phyloP scores from a whole-genome alignment of 805 yeast species.

The Limtongia smithiae region DNA sequence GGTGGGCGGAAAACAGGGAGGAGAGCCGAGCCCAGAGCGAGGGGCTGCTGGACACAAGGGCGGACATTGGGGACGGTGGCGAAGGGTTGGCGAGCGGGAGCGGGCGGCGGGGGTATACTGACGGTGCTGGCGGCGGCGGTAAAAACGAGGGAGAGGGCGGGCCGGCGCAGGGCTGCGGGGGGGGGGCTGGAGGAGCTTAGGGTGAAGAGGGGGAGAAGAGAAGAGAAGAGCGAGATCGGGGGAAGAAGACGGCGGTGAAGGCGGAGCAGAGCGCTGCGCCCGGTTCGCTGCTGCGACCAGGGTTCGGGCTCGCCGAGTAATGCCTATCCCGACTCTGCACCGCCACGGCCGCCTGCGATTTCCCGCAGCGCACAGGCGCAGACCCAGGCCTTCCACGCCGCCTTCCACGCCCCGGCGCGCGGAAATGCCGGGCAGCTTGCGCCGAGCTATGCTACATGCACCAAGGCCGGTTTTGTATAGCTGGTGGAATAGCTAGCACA shows the following conservation, averaged over 20 bases:
- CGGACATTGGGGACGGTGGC: conserved; percentile 2
- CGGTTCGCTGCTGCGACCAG: too few relatives aligned
- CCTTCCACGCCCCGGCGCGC: too few relatives aligned
- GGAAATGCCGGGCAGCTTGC: too few relatives aligned
- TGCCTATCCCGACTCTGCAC: too few relatives aligned
- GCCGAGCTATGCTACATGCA: too few relatives aligned
- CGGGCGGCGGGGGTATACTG: conserved; percentile 2
- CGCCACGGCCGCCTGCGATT: too few relatives aligned
- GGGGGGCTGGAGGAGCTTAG: neutral
- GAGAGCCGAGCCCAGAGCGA: neutral
- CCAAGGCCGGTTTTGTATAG: too few relatives aligned
- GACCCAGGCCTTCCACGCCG: too few relatives aligned
- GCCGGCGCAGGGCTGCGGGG: conserved; percentile 9
- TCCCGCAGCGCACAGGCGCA: too few relatives aligned
- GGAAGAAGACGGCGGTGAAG: conserved; percentile 3
- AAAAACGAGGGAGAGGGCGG: conserved; percentile 2
- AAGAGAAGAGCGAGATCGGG: neutral
- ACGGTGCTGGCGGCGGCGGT: conserved; percentile 1
- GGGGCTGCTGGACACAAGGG: neutral
- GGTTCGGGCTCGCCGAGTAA: too few relatives aligned
- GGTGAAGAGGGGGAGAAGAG: neutral
- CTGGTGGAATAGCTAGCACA: too few relatives aligned
- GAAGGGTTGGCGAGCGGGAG: neutral
- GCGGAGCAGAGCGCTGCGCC: conserved; percentile 8
- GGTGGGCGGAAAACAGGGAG: neutral